Evolutionary conservation across 345 rosid genomes (phyloP), one percentile per base, ranked within the genome.

Genomic region (Brassica incana): DNA sequence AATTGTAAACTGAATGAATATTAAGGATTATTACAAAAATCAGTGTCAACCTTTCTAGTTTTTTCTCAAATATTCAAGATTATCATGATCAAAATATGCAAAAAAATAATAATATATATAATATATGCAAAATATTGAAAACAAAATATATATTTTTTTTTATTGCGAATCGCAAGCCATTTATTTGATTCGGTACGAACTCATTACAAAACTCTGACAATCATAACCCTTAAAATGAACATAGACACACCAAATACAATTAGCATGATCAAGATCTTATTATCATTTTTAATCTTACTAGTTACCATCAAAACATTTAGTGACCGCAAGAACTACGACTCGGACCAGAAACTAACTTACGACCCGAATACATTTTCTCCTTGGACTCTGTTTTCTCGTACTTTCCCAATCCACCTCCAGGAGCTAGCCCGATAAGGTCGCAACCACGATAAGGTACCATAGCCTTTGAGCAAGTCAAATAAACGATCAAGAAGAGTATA

Each of bases 321-420:
- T 71, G 80, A 1, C 83, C 83, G 11, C 83, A 75, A 65, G 10
- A 52, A 62, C 75, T 62, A 69, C 75, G 83, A 71, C 83, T 81
- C 65, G 83, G 80, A 76, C 83, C 83, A 71, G 83, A 81, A 59
- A 76, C 58, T 67, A 81, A 66, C 77, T 71, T 71, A 56, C 80
- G 80, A 65, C 77, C 69, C 6, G 54, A n/a, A 12, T 11, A 3
- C 2, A 43, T 56, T 6, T 1, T 27, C 14, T 65, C 45, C 2
- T 64, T 75, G 5, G 56, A 1, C 62, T 35, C 52, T 25, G 38
- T 64, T 54, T 65, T 80, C 83, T 30, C 61, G 76, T 27, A 2
- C 54, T 69, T 71, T 25, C 59, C 69, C 23, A 25, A 45, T 15
- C 79, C 69, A 56, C 6, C 18, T 30, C 76, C n/a, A 14, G 16